Conservation (phyloP, 1,284 basidiomycete species). For the Serendipita sp. region DNA sequence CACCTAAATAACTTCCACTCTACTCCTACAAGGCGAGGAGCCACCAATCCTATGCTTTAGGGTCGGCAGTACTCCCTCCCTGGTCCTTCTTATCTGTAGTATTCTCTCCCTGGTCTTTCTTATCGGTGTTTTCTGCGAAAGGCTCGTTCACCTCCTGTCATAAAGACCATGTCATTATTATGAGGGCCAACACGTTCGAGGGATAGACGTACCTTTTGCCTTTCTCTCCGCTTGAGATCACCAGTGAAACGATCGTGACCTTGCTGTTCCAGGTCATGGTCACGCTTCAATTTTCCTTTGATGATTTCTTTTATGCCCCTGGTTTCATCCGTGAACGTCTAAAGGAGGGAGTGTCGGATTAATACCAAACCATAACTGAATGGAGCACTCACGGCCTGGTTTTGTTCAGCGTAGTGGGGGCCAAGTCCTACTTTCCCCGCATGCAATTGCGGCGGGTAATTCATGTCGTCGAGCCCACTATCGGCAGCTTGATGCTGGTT, state of each 20-base stretch:
- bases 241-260: conserved; percentile 12
- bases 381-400: conserved; percentile 6
- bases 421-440: conserved; percentile 30
- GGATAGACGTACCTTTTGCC: not conserved
- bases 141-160: not conserved
- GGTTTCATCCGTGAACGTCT: conserved; percentile 14
- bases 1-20: no score
- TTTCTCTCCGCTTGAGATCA: conserved; percentile 11
- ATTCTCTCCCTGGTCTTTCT: not conserved
- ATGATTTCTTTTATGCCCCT: conserved; percentile 13
- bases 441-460: conserved; percentile 26
- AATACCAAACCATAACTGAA: not conserved
- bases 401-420: conserved; percentile 23
- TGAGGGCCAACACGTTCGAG: not conserved
- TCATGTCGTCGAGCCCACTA: not conserved
- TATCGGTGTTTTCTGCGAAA: not conserved
- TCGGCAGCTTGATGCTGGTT: not conserved
- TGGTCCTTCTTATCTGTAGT: not conserved
- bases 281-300: conserved; percentile 14
- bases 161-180: not conserved
- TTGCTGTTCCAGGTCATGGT: conserved; percentile 11
- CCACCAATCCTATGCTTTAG: no score
- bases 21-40: no score
- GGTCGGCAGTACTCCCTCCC: not conserved
- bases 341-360: not conserved